Evolutionary conservation across 2,329 filamentous ascomycete species (phyloP).

Genomic region (Grosmannia serpens): DNA sequence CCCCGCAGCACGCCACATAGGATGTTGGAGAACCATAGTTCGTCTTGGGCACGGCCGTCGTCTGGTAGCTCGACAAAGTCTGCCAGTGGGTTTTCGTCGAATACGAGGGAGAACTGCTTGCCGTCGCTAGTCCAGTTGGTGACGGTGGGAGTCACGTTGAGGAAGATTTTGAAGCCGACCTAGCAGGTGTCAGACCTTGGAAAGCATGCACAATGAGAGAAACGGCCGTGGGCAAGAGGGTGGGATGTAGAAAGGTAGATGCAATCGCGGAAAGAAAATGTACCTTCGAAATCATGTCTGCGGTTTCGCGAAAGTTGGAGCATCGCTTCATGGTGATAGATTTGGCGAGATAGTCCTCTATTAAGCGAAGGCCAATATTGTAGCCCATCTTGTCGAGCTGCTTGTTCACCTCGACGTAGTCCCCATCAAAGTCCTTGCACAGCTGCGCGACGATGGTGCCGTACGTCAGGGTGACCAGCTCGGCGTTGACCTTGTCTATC

Average conservation of each 20-base stretch:
- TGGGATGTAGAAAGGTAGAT: not conserved
- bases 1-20: conserved; percentile 86
- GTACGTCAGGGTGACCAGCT: conserved; percentile 94
- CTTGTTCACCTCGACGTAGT: conserved; percentile 93
- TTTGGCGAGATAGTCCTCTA: conserved; percentile 96
- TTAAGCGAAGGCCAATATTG: conserved; percentile 90
- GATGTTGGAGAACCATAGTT: conserved; percentile 98
- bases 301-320: conserved; percentile 87
- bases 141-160: conserved; percentile 88
- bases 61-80: conserved; percentile 97
- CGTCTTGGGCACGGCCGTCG: conserved; percentile 88
- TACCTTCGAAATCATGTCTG: conserved; percentile 88
- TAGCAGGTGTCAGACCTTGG: conserved; percentile 26
- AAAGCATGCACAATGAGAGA: not conserved
- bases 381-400: conserved; percentile 99
- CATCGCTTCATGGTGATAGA: conserved; percentile 83
- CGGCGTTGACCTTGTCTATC: conserved; percentile 95
- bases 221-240: not conserved
- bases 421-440: conserved; percentile 89
- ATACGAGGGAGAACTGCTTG: conserved; percentile 91
- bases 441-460: conserved; percentile 94
- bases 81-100: conserved; percentile 92
- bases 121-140: conserved; percentile 94
- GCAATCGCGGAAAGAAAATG: conserved; percentile 3
- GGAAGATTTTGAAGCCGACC: conserved; percentile 98